Evolutionary conservation across 2,329 filamentous ascomycete genomes (phyloP), one percentile per base, ranked within the genome.

Genomic region (Sclerotinia spermophila): DNA sequence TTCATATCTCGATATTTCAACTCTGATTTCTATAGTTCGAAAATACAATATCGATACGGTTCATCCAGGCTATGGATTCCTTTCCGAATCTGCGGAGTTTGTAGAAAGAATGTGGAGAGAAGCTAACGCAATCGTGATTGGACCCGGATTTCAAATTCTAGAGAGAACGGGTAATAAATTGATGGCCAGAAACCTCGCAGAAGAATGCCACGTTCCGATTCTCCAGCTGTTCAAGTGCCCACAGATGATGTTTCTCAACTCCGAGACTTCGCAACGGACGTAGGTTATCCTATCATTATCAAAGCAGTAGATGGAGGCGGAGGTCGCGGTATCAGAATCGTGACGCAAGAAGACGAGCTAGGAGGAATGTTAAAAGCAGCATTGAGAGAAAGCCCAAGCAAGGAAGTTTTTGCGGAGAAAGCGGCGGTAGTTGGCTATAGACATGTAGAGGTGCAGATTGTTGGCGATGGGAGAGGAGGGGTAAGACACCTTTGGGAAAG

Each of bases 21-120:
- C 81, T 10, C 77, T 89, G 0, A 77, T 88, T 11, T 70, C 78
- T 0, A 77, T 89, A 35, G 84, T 79, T 5, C 82, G 83, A 69
- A 79, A 84, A 51, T 77, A 88, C 75, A 73, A 79, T 0, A 86
- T 89, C 75, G 85, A 90, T 77, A 87, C 87, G 24, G 89, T 92
- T 74, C 90, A 92, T 79, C 90, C 90, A 1, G 90, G 90, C 17
- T 93, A 92, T 82, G 90, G 90, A 61, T 92, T 81, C 70, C 81
- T 92, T 72, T 90, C 88, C 76, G 90, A 92, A 80, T 92, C 92
- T 75, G 86, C 90, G 15, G 83, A 82, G 0, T 93, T 92, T 78
- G 89, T 90, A 10, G 84, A 86, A 71, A 87, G 89, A 80, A 91
- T 90, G 77, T 85, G 82, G 82, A 86, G 85, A 58, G 88, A 92